Base-by-base conservation (phyloP, 176 grass and related monocot species). In the Hsuehochloa calcarea region DNA sequence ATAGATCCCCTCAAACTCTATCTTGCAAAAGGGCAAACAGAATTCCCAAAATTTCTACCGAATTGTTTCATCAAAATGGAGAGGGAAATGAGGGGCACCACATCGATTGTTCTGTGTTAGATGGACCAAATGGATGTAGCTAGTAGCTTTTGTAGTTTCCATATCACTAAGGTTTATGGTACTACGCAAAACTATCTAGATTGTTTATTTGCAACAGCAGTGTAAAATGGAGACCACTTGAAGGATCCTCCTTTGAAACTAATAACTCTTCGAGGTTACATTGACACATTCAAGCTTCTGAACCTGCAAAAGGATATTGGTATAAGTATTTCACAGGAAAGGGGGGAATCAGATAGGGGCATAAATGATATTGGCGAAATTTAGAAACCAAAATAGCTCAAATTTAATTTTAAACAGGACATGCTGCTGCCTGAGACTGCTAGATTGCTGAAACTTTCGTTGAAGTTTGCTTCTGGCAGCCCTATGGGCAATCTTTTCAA, bases 131-230 rank as follows among this genome's bases (percentile, higher is more conserved):
- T 34, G 50, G 59, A 82, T 81, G 25, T 60, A 58, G 84, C 40
- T 47, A 86, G 40, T 27, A 51, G 29, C 23, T 51, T 7, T 60
- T 19, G 4, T 46, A 75, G 13, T 50, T 13, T 60, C 22, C 46
- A 40, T 75, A 66, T 69, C 79, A 68, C 52, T 41, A 82, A 76
- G 40, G 62, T 76, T 82, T 61, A 77, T 49, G 49, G 39, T 51
- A 43, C 38, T 67, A 68, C 12, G 6, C 1, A 60, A 76, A 76
- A 6, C 71, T 69, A 59, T 38, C 49, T 49, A 64, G 13, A 7
- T n/a, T 55, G 27, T 74, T 80, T 54, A 55, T 74, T 54, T 87
- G 35, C 35, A 4, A 31, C 8, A 51, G 11, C 17, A 11, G 20
- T 74, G 59, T 65, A 9, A 50, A 69, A 60, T 70, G 43, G 49